These are phyloP conservation scores for Dittrichia graveolens DNA, from an alignment of 129 eudicot genomes.

Conservation along the genomic window DNA sequence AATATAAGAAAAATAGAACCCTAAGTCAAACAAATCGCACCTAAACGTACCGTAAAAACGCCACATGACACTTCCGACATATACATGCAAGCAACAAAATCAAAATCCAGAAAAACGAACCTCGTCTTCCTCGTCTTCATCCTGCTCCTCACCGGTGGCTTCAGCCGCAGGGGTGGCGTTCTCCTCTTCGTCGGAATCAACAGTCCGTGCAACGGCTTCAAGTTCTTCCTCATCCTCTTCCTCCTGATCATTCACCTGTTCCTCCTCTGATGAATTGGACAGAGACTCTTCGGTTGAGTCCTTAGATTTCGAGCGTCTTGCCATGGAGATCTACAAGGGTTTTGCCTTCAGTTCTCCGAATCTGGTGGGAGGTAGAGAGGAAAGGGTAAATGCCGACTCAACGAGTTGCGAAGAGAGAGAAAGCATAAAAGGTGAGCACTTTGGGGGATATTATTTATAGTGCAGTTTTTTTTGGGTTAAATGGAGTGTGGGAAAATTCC, in stretches of 20 bases:
- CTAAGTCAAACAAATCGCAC: slow-evolving; percentile 22
- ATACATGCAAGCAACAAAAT: slow-evolving; percentile 4
- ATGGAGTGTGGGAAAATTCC: slow-evolving; percentile 40
- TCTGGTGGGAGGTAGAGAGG: slow-evolving; percentile 11
- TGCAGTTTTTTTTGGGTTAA: background rate
- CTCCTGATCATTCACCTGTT: slow-evolving; percentile 44
- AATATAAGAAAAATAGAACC: slow-evolving; percentile 18
- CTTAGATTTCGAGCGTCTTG: slow-evolving; percentile 54
- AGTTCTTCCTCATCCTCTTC: slow-evolving; percentile 93
- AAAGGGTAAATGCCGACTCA: slow-evolving; percentile 23
- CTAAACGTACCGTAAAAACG: background rate
- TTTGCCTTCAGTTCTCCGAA: slow-evolving; percentile 17
- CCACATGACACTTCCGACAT: background rate
- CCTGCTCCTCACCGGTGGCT: slow-evolving; percentile 45
- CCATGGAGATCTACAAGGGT: slow-evolving; percentile 65
- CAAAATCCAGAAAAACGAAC: slow-evolving; percentile 31
- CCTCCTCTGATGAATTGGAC: slow-evolving; percentile 64
- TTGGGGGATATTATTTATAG: slow-evolving; percentile 10
- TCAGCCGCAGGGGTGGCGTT: slow-evolving; percentile 38
- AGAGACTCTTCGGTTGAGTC: slow-evolving; percentile 60
- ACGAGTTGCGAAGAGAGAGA: slow-evolving; percentile 33
- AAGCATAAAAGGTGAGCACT: background rate
- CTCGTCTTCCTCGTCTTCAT: slow-evolving; percentile 55
- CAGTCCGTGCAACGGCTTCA: slow-evolving; percentile 86
- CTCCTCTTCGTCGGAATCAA: slow-evolving; percentile 62